phyloP scores from a whole-genome alignment of 495 filamentous ascomycete species.

The Aspergillus olivimuriae region DNA sequence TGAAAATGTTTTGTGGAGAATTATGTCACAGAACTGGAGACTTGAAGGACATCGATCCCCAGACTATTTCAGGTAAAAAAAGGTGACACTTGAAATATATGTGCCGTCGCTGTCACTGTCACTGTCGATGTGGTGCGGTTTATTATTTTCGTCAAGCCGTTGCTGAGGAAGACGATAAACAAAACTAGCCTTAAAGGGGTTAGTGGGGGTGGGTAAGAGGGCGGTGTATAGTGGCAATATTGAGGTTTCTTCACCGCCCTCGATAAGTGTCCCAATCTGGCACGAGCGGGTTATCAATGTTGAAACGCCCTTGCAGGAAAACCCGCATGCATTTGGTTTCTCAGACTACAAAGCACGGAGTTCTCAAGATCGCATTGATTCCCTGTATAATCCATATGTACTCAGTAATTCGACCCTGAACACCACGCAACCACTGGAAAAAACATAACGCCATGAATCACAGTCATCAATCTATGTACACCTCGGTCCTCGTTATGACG shows the following conservation, averaged over 20 bases:
- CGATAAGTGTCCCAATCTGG: no score
- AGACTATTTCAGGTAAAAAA: neutral
- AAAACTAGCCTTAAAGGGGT: conserved; percentile 28
- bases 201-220: conserved; percentile 6
- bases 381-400: no score
- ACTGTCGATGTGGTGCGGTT: conserved; percentile 2
- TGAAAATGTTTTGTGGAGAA: neutral
- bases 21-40: neutral
- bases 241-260: conserved; percentile 4
- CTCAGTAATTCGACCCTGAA: no score
- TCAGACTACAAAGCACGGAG: no score
- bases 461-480: no score
- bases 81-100: neutral
- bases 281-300: no score
- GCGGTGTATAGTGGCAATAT: conserved; percentile 10
- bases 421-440: no score
- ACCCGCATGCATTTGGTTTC: no score
- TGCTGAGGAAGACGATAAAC: conserved; percentile 34
- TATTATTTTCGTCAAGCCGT: conserved; percentile 26
- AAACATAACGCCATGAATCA: no score
- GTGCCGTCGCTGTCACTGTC: neutral
- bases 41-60: neutral
- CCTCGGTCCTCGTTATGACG: no score
- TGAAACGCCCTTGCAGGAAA: no score
- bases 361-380: no score